Evolutionary conservation across 2,329 filamentous ascomycete species (phyloP), one percentile per base, ranked within the genome.

Genomic region (Albophoma yamanashiensis): DNA sequence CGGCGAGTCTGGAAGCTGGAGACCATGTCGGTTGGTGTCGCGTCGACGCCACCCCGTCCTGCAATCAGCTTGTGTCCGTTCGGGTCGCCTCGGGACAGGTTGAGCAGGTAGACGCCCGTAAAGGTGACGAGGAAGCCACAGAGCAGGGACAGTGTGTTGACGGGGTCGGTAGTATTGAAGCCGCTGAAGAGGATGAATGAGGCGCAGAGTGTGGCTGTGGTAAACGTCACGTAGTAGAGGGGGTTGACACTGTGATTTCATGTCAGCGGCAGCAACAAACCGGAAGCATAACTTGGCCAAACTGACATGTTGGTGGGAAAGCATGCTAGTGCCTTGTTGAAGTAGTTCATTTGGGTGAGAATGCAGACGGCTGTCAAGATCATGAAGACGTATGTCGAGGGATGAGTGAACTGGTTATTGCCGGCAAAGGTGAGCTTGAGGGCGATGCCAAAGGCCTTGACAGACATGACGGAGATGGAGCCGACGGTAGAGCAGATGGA

Each of bases 331-430:
- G 94, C 94, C 76, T 99, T 99, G 81, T 99, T 99, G 77, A 99
- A 96, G 76, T 99, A 99, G 76, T 99, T 99, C 94, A 99, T 97
- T 80, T 99, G 94, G 11, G 92, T 97, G 66, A 99, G 75, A 71
- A 99, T 97, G 79, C 94, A 99, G 64, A 97, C 91, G 3, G 82
- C 81, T 0, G 92, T 94, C 65, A 97, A 85, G 65, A 99, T 97
- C 75, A 93, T 87, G 73, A 99, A 99, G 64, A 97, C 92, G 69
- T 99, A 99, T 62, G 95, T 99, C 57, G 92, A 96, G 2, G 95
- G 91, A 67, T 96, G 91, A 6, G 85, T 86, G 74, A 99, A 97
- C 74, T 99, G 94, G 75, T 99, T 99, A 75, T 95, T 89, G 59
- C 93, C 94, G 56, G 83, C 86, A 66, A 99, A 85, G 0, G 93